Percentiles rank a stretch among this genome's conserved stretches.
These are phyloP conservation scores for Dendrobium nobile DNA, from an alignment of 106 monocot genomes.

Conservation along the genomic window DNA sequence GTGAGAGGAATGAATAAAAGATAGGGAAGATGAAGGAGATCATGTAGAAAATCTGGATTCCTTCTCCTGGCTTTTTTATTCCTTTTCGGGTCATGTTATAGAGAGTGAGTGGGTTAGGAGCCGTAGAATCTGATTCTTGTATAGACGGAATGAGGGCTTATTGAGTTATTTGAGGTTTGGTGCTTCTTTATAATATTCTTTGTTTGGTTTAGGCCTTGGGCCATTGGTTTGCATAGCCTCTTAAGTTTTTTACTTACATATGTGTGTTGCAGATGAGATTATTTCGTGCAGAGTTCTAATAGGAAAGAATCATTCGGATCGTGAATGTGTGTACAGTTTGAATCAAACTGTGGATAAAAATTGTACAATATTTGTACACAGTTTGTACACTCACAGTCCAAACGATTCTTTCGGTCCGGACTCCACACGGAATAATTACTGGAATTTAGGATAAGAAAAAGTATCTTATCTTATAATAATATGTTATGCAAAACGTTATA, in stretches of 20 bases:
- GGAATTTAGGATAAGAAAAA: too few species aligned
- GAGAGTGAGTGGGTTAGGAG: background rate
- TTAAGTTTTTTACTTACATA: background rate
- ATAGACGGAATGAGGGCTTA: background rate
- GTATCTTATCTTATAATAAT: too few species aligned
- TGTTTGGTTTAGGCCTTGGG: background rate
- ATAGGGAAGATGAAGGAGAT: background rate
- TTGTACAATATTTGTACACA: too few species aligned
- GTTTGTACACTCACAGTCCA: too few species aligned
- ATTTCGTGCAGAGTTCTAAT: too few species aligned
- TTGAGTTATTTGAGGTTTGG: background rate
- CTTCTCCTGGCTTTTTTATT: background rate
- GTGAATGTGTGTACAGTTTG: too few species aligned
- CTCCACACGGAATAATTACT: too few species aligned
- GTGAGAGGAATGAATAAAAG: background rate
- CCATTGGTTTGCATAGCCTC: background rate
- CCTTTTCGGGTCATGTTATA: background rate
- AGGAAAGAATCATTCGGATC: too few species aligned
- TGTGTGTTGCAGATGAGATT: too few species aligned
- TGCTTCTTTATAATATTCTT: background rate
- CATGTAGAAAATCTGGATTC: background rate
- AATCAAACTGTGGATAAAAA: too few species aligned
- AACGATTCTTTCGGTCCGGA: too few species aligned
- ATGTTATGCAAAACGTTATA: too few species aligned
- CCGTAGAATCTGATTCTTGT: conserved; percentile 8